Base-by-base conservation (phyloP, 1,284 basidiomycete species). In the Heterobasidion irregulare region DNA sequence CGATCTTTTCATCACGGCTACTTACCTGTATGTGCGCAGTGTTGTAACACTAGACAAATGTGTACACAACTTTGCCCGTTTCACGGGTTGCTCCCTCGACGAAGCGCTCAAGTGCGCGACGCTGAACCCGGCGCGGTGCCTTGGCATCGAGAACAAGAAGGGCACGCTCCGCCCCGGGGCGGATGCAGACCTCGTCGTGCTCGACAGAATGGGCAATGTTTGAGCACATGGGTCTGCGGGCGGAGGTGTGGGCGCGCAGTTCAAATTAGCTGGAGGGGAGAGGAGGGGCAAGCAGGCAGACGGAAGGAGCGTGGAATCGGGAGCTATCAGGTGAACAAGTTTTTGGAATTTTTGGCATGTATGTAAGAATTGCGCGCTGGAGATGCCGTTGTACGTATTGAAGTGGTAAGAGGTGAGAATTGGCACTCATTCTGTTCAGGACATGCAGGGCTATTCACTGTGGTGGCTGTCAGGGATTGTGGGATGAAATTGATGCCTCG, bases 81-180 rank as follows among this genome's bases (percentile, higher is more conserved):
- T 92, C 68, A 92, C 92, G 0, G 85, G 84, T 12, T 89, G 90
- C 63, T 83, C 90, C 19, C 72, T 96, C 12, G 84, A 86, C 32
- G 81, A 92, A 66, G 89, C 93, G 12, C 83, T 95, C 66, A 83
- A 84, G 59, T 94, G 92, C 64, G 91, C 89, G 18, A 93, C 90
- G 0, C 82, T 78, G 64, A 89, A 90, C 62, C 89, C 93, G 8
- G 92, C 92, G 0, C 84, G 84, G 60, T 87, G 89, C 66, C 76
- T 95, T 15, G 84, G 88, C 32, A 87, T 95, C 58, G 87, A 89
- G 64, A 69, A 78, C 57, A 78, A 68, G 59, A 95, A 94, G 71
- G 93, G 93, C 19, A 87, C 86, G 18, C 74, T 95, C 35, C 79
- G 84, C 44, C 70, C 86, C 0, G 92, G 90, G 10, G 87, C 83